Percentiles rank a stretch among this genome's conserved stretches.
Evolutionary conservation across 306 rosid species (phyloP).

Genomic region (Betula pendula): DNA sequence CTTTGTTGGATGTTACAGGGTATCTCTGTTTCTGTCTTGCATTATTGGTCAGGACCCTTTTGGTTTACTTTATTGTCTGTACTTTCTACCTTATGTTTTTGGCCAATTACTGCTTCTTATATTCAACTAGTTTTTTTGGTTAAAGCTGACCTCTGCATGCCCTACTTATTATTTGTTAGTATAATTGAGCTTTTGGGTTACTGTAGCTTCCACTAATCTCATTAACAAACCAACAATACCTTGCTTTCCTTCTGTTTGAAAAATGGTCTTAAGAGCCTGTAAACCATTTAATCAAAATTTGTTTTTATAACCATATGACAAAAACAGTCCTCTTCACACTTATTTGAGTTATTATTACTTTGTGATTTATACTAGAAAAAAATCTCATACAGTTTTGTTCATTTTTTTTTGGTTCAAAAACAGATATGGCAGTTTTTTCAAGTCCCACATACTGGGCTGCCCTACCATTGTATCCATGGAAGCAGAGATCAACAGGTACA

Average conservation of each 20-base stretch:
- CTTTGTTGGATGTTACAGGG: constrained; percentile 15
- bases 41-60: constrained; percentile 16
- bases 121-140: not conserved
- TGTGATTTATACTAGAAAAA: constrained; percentile 33
- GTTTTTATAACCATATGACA: constrained; percentile 16
- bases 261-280: not conserved
- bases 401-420: constrained; percentile 18
- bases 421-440: constrained; percentile 96
- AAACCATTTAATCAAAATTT: constrained; percentile 8
- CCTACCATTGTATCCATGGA: constrained; percentile 98
- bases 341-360: constrained; percentile 19
- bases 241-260: not conserved
- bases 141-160: constrained; percentile 32
- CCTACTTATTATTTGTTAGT: constrained; percentile 9
- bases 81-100: constrained; percentile 16
- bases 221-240: constrained; percentile 1
- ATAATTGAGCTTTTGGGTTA: constrained; percentile 14
- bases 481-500: constrained; percentile 85
- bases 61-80: constrained; percentile 9
- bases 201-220: constrained; percentile 20
- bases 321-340: constrained; percentile 10
- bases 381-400: constrained; percentile 29
- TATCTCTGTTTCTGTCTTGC: constrained; percentile 23
- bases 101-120: constrained; percentile 15
- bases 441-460: constrained; percentile 93